phyloP scores from a whole-genome alignment of 1,284 basidiomycete genomes.

The Cystobasidium slooffiae region DNA sequence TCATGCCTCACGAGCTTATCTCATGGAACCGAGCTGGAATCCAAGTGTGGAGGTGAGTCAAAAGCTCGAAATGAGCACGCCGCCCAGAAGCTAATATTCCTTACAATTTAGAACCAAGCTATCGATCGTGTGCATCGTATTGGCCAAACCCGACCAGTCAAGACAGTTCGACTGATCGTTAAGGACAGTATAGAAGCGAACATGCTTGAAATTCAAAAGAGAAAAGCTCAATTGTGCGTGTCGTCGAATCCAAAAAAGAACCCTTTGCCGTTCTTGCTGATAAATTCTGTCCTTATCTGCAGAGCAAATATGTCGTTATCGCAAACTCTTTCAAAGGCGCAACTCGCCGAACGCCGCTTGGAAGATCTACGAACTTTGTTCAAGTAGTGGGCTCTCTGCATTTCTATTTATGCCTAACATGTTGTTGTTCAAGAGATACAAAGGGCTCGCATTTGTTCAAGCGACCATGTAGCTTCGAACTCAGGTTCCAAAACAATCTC shows the following conservation, averaged over 20 bases:
- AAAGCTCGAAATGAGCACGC: too few species aligned
- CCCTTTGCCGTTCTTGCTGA: conserved; percentile 64
- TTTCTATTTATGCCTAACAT: neutral
- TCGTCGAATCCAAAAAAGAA: neutral
- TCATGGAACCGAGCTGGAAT: conserved; percentile 81
- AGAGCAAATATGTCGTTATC: conserved; percentile 51
- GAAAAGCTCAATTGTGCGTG: conserved; percentile 77
- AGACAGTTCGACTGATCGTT: conserved; percentile 90
- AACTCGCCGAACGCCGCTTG: conserved; percentile 51
- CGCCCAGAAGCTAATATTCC: neutral
- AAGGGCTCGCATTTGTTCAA: neutral
- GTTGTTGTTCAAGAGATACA: neutral
- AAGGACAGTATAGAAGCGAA: conserved; percentile 83
- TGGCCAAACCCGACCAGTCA: conserved; percentile 86
- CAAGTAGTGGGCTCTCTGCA: conserved; percentile 19
- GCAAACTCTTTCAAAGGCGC: conserved; percentile 53
- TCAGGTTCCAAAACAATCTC: too few species aligned
- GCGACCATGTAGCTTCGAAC: too few species aligned
- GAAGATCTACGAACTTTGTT: conserved; percentile 53
- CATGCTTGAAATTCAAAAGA: conserved; percentile 75
- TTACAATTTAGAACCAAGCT: too few species aligned
- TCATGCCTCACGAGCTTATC: conserved; percentile 53
- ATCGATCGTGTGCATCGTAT: conserved; percentile 76
- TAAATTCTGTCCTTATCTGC: neutral
- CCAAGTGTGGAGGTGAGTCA: conserved; percentile 49